A percentile compares a stretch with the other conserved stretches of the same genome.
phyloP scores from a whole-genome alignment of 163 green algal genomes.

The Scenedesmus sp. region DNA sequence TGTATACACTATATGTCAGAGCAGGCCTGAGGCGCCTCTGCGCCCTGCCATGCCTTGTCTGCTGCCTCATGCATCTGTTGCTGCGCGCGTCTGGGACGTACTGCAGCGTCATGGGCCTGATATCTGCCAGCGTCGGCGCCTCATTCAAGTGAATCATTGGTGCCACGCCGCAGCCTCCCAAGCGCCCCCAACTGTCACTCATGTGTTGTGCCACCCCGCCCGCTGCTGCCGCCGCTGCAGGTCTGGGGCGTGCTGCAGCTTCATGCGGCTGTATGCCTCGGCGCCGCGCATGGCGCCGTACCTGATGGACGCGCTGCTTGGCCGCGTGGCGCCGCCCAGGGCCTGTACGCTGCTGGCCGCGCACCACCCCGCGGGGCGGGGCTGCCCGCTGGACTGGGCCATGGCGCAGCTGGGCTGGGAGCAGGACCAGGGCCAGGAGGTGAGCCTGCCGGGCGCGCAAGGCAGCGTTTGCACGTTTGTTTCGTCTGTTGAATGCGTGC shows the following conservation, averaged over 20 bases:
- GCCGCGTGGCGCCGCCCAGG: conserved; percentile 48
- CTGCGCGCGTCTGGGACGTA: background rate
- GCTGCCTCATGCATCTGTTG: background rate
- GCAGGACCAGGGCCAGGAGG: conserved; percentile 52
- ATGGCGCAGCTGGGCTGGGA: conserved; percentile 57
- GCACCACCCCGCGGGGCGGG: conserved; percentile 40
- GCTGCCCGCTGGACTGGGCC: conserved; percentile 57
- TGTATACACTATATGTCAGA: too few species aligned
- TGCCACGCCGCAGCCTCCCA: too few species aligned
- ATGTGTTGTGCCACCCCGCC: too few species aligned
- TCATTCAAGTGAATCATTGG: background rate
- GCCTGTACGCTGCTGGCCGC: conserved; percentile 52
- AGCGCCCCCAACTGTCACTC: too few species aligned
- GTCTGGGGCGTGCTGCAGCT: conserved; percentile 56
- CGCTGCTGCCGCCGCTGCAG: conserved; percentile 4
- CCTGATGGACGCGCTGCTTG: conserved; percentile 79
- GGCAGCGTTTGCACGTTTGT: background rate
- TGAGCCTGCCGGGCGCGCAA: background rate
- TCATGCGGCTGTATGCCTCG: conserved; percentile 69
- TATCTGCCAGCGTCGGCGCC: background rate
- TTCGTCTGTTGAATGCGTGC: background rate
- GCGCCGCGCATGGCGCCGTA: conserved; percentile 84
- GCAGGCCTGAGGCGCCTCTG: too few species aligned
- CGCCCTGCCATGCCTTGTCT: too few species aligned
- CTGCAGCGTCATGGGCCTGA: too few species aligned